A percentile compares a stretch with the other conserved stretches of the same genome.
Evolutionary conservation across 2,329 filamentous ascomycete genomes (phyloP).

Genomic region (Trichoderma sp.): DNA sequence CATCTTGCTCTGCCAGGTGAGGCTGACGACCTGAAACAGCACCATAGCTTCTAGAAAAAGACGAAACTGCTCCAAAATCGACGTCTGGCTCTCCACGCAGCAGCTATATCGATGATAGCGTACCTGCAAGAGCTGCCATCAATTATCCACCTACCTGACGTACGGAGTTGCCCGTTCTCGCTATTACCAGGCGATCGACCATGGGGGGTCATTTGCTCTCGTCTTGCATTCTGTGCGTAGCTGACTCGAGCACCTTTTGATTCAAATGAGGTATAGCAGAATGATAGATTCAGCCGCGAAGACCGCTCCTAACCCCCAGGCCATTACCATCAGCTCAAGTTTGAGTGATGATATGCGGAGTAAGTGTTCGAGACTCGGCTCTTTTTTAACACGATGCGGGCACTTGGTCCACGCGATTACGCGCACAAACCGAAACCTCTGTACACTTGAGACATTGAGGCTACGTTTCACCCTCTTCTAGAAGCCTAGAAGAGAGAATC

Average conservation of each 20-base stretch:
- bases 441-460: constrained; percentile 4
- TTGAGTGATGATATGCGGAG: constrained; percentile 17
- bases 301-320: not conserved
- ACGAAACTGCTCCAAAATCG: constrained; percentile 20
- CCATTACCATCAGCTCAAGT: constrained; percentile 13
- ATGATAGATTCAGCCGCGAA: constrained; percentile 8
- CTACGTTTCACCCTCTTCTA: constrained; percentile 19
- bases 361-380: constrained; percentile 1
- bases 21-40: constrained; percentile 34
- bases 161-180: constrained; percentile 13
- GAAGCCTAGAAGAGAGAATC: constrained; percentile 1
- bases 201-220: constrained; percentile 17
- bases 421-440: constrained; percentile 26
- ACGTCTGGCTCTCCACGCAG: not conserved
- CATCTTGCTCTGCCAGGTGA: constrained; percentile 25
- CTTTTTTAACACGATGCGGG: not conserved
- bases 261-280: constrained; percentile 14
- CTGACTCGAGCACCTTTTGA: constrained; percentile 24
- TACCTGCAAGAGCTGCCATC: constrained; percentile 13
- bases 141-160: not conserved
- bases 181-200: constrained; percentile 9
- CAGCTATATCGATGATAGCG: not conserved
- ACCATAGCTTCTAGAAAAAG: constrained; percentile 16
- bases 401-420: constrained; percentile 29
- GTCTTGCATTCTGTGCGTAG: constrained; percentile 37